These are phyloP conservation scores for Solanum chaucha DNA, from an alignment of 257 asterid genomes.

Conservation along the genomic window DNA sequence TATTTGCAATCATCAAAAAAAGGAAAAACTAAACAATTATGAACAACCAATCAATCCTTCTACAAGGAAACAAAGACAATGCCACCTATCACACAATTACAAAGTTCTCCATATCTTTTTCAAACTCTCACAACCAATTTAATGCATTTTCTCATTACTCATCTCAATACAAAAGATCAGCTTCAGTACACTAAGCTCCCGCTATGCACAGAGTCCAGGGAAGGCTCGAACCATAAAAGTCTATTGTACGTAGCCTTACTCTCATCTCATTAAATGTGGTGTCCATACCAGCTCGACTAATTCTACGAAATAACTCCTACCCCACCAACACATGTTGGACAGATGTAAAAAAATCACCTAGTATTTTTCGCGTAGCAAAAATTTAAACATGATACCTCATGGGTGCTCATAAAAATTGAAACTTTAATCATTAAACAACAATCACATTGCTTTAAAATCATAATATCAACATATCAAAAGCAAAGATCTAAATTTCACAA, in stretches of 20 bases:
- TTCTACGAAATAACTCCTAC: rapidly evolving
- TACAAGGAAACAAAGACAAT: not conserved
- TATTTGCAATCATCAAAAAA: not conserved
- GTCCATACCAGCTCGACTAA: rapidly evolving
- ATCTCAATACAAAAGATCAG: not conserved
- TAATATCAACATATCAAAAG: constrained; percentile 3
- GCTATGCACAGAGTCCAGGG: rapidly evolving
- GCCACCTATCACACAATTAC: not conserved
- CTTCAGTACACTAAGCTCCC: not conserved
- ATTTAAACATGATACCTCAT: not conserved
- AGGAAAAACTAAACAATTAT: not conserved
- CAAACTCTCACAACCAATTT: not conserved
- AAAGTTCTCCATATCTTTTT: not conserved
- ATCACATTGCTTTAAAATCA: not conserved
- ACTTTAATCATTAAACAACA: not conserved
- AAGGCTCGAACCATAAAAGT: not conserved
- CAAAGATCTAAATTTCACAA: not conserved
- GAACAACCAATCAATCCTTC: not conserved
- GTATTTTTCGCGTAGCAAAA: not conserved
- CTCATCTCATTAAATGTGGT: not conserved
- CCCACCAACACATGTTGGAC: not conserved
- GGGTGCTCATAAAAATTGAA: not conserved
- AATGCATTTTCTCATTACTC: not conserved
- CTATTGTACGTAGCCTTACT: not conserved
- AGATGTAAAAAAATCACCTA: not conserved